phyloP scores from a whole-genome alignment of 768 basidiomycete species.

The Boletellus emodensis region DNA sequence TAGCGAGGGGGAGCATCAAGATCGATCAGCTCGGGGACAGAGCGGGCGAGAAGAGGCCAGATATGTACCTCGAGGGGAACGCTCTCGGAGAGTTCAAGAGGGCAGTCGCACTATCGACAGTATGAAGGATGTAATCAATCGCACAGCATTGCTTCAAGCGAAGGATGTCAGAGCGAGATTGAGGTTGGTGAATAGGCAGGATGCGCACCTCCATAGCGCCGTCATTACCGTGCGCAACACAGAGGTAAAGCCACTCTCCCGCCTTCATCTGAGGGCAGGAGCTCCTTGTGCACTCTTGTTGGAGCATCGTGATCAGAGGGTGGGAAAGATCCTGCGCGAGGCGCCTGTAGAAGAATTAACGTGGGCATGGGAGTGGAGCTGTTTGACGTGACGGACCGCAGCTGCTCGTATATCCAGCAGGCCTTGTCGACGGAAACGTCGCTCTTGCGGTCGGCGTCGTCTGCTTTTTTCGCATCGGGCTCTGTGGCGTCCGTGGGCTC shows the following conservation, averaged over 20 bases:
- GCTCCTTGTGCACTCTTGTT: slow-evolving; percentile 80
- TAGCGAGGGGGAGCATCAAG: neutral
- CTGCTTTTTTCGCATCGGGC: slow-evolving; percentile 29
- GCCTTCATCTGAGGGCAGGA: slow-evolving; percentile 98
- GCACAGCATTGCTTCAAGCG: slow-evolving; percentile 82
- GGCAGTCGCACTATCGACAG: slow-evolving; percentile 89
- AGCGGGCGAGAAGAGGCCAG: slow-evolving; percentile 14
- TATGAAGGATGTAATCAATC: slow-evolving; percentile 93
- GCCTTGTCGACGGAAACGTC: slow-evolving; percentile 70
- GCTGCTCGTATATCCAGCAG: slow-evolving; percentile 79
- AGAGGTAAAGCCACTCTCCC: slow-evolving; percentile 96
- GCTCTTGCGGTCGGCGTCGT: slow-evolving; percentile 30
- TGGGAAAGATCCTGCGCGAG: slow-evolving; percentile 85
- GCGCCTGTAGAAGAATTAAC: slow-evolving; percentile 46
- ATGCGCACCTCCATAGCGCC: slow-evolving; percentile 74
- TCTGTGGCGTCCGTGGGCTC: slow-evolving; percentile 25
- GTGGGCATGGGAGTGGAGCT: neutral
- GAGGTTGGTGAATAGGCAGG: neutral
- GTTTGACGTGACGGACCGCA: slow-evolving; percentile 38
- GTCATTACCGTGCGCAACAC: slow-evolving; percentile 90
- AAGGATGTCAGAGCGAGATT: slow-evolving; percentile 15
- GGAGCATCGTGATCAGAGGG: slow-evolving; percentile 78
- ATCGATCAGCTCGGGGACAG: slow-evolving; percentile 18
- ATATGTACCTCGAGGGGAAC: slow-evolving; percentile 81
- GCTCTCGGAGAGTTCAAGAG: slow-evolving; percentile 86